Evolutionary conservation across 2,329 filamentous ascomycete species (phyloP).

Genomic region (Plectosphaerella sp.): DNA sequence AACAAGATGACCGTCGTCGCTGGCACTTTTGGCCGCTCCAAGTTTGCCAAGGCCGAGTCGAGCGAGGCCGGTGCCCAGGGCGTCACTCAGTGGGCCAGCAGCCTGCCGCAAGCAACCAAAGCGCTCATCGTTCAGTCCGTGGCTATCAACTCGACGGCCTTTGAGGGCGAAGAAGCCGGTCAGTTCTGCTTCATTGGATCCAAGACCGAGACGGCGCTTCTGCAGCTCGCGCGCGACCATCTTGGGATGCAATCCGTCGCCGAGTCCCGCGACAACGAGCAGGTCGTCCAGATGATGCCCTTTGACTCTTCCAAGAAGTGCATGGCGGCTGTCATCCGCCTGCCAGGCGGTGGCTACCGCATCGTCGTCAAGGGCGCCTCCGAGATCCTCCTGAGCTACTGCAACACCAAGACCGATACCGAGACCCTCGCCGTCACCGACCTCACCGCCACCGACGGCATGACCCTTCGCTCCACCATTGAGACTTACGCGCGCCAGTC

Average conservation of each 20-base stretch:
- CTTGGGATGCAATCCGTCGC: constrained; percentile 59
- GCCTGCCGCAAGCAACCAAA: constrained; percentile 18
- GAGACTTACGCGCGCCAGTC: constrained; percentile 30
- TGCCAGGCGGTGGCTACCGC: constrained; percentile 49
- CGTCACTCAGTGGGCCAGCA: not conserved
- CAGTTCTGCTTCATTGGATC: constrained; percentile 62
- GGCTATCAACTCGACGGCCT: constrained; percentile 65
- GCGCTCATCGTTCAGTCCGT: constrained; percentile 55
- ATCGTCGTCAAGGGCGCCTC: constrained; percentile 51
- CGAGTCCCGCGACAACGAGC: constrained; percentile 58
- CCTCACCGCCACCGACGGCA: constrained; percentile 7
- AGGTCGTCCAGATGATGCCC: constrained; percentile 36
- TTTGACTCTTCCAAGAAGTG: constrained; percentile 50
- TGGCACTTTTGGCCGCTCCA: constrained; percentile 41
- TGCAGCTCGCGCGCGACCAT: constrained; percentile 63
- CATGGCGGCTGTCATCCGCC: constrained; percentile 60
- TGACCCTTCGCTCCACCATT: constrained; percentile 23
- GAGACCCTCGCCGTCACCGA: constrained; percentile 6
- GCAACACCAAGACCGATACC: constrained; percentile 24
- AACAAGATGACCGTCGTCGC: constrained; percentile 59
- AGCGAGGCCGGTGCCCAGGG: not conserved
- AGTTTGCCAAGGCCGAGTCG: not conserved
- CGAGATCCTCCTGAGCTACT: constrained; percentile 41
- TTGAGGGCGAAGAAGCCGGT: constrained; percentile 60
- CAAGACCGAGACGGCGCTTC: constrained; percentile 72